Conservation (phyloP, 768 basidiomycete species). For the Amanita exitialis region DNA sequence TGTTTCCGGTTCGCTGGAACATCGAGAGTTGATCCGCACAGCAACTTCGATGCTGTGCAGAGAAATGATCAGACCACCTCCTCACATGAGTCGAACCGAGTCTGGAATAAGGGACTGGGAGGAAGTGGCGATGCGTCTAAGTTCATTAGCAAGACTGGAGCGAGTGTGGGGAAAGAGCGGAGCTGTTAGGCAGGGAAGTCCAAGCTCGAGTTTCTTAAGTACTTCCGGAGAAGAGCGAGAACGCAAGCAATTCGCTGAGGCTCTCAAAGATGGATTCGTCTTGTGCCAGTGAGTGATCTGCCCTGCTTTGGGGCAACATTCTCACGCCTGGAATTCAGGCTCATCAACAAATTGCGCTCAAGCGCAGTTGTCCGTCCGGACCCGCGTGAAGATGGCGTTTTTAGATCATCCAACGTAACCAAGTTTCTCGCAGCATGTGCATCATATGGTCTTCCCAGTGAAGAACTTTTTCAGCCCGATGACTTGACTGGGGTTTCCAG, state of each 20-base stretch:
- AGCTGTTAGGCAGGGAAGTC: conserved; percentile 22
- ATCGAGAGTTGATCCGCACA: conserved; percentile 57
- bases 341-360: conserved; percentile 70
- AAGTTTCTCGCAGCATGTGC: conserved; percentile 73
- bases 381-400: conserved; percentile 54
- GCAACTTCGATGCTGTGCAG: conserved; percentile 58
- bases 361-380: conserved; percentile 53
- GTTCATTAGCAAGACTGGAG: conserved; percentile 55
- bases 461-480: conserved; percentile 59
- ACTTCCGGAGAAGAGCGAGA: conserved; percentile 64
- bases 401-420: conserved; percentile 61
- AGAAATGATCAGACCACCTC: conserved; percentile 54
- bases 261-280: conserved; percentile 75
- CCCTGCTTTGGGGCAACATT: conserved; percentile 11
- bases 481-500: conserved; percentile 54
- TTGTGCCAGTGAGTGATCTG: conserved; percentile 72
- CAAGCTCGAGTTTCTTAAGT: conserved; percentile 19
- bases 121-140: conserved; percentile 62
- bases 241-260: conserved; percentile 60
- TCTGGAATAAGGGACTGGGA: conserved; percentile 52
- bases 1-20: conserved; percentile 52
- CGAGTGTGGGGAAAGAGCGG: conserved; percentile 69
- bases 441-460: conserved; percentile 49
- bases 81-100: conserved; percentile 40
- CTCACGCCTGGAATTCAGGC: conserved; percentile 27